Conservation (phyloP, 202 grass and related monocot genomes). For the Panicum hallii region DNA sequence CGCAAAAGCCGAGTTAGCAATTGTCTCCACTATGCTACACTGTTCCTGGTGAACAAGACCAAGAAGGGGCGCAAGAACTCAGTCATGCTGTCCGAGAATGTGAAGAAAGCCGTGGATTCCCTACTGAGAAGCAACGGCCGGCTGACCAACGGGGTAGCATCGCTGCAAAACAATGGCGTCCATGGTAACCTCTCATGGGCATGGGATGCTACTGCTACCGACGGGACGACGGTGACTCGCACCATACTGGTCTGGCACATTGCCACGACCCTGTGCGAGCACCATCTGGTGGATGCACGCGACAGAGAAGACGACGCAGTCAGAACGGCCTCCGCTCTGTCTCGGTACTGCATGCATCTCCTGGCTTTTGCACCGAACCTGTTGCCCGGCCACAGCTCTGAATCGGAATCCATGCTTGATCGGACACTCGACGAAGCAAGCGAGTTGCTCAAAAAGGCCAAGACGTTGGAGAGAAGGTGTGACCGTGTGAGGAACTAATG, state of each 20-base stretch:
- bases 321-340: neutral
- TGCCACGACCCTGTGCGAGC: neutral
- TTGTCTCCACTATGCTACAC: neutral
- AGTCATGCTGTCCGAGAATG: neutral
- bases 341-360: neutral
- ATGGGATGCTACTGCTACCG: neutral
- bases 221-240: neutral
- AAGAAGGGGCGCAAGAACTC: neutral
- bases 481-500: neutral
- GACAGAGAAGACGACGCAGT: neutral
- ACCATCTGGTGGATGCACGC: neutral
- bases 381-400: neutral
- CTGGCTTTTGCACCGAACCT: neutral
- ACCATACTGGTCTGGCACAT: constrained; percentile 4
- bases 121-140: neutral
- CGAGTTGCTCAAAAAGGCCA: neutral
- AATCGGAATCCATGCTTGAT: neutral
- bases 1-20: neutral
- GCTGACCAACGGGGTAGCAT: neutral
- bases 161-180: neutral
- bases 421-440: neutral
- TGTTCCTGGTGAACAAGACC: neutral
- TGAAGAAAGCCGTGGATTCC: constrained; percentile 16
- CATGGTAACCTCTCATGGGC: neutral
- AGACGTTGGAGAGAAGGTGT: neutral